Percentiles rank a stretch among this genome's conserved stretches.
Evolutionary conservation across 2,329 filamentous ascomycete genomes (phyloP).

Genomic region (Stylonectria norvegica): DNA sequence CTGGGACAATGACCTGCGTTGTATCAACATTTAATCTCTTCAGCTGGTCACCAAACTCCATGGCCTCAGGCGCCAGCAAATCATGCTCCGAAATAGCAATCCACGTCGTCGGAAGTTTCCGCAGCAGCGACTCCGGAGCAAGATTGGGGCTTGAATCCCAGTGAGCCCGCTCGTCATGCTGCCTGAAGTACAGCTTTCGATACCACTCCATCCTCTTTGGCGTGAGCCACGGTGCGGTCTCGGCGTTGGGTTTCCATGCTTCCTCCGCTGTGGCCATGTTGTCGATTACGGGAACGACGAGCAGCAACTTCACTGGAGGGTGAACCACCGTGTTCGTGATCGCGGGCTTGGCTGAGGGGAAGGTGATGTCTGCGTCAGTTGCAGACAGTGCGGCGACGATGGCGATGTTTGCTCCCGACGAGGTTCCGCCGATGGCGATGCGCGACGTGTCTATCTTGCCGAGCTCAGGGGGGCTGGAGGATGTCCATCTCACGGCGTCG

Average conservation of each 20-base stretch:
- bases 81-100: constrained; percentile 33
- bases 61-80: constrained; percentile 31
- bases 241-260: constrained; percentile 24
- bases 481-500: constrained; percentile 32
- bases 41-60: constrained; percentile 28
- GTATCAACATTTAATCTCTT: constrained; percentile 17
- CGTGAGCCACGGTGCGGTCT: constrained; percentile 33
- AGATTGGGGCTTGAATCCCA: constrained; percentile 34
- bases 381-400: constrained; percentile 21
- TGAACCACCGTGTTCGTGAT: constrained; percentile 6
- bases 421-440: constrained; percentile 31
- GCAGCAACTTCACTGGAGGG: constrained; percentile 14
- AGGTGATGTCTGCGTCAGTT: constrained; percentile 8
- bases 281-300: constrained; percentile 34
- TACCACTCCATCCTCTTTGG: constrained; percentile 35
- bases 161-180: constrained; percentile 17
- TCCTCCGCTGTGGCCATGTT: constrained; percentile 30
- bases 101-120: constrained; percentile 29
- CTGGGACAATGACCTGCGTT: constrained; percentile 17
- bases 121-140: constrained; percentile 23
- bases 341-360: constrained; percentile 19
- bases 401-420: constrained; percentile 28
- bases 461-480: constrained; percentile 13
- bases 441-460: constrained; percentile 25
- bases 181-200: constrained; percentile 32